A percentile compares a stretch with the other conserved stretches of the same genome.
These are phyloP conservation scores for Plasmodium reichenowi DNA, from an alignment of 169 alveolate species.

Conservation along the genomic window DNA sequence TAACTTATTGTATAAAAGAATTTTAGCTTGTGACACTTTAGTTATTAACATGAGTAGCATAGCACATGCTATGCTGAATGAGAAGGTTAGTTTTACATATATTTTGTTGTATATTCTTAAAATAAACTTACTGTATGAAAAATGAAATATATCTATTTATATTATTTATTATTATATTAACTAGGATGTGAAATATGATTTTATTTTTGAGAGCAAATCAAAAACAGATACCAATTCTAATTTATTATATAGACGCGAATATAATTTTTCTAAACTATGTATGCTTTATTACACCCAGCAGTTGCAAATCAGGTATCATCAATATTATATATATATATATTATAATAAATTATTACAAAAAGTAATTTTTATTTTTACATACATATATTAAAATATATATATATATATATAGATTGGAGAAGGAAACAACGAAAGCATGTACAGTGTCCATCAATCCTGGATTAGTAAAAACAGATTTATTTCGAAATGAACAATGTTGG, in stretches of 20 bases:
- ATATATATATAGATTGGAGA: conserved; percentile 30
- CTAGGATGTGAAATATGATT: conserved; percentile 44
- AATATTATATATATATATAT: neutral
- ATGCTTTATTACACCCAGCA: conserved; percentile 66
- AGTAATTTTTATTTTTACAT: neutral
- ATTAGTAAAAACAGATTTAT: conserved; percentile 38
- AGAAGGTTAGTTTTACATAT: conserved; percentile 25
- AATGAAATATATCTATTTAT: too few relatives aligned
- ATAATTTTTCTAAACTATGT: conserved; percentile 61
- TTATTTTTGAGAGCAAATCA: conserved; percentile 24
- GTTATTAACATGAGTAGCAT: conserved; percentile 62
- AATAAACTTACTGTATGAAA: too few relatives aligned
- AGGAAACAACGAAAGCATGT: conserved; percentile 60
- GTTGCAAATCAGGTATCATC: conserved; percentile 50
- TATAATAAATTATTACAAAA: neutral
- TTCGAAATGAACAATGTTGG: conserved; percentile 46
- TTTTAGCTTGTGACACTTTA: conserved; percentile 36
- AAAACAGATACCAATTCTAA: conserved; percentile 1
- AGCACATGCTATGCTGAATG: conserved; percentile 29
- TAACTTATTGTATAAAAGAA: conserved; percentile 28
- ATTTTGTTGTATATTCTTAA: conserved; percentile 5
- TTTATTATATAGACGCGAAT: conserved; percentile 56
- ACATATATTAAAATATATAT: neutral
- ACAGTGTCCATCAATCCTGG: conserved; percentile 72
- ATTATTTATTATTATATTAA: neutral